These are phyloP conservation scores for Melocanna baccifera DNA, from an alignment of 176 grass and related monocot genomes.

Conservation along the genomic window DNA sequence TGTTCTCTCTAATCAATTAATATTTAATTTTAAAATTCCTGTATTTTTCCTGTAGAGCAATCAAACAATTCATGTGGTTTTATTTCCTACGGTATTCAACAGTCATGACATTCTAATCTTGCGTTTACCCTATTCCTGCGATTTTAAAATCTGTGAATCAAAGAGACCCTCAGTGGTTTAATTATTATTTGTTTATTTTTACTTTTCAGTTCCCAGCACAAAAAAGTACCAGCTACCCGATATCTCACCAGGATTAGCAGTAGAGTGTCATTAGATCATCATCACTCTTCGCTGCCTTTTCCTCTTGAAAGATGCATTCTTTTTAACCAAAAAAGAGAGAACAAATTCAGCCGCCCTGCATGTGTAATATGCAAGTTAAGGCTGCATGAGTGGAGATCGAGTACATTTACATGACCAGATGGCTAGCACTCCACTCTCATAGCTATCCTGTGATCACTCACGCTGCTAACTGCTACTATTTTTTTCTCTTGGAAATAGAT, in stretches of 20 bases:
- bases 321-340: not conserved
- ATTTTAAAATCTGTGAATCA: too few relatives aligned
- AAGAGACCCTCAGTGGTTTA: not conserved
- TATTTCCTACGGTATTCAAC: too few relatives aligned
- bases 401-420: not conserved
- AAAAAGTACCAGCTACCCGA: slow-evolving; percentile 7
- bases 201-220: slow-evolving; percentile 30
- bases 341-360: not conserved
- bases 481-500: too few relatives aligned
- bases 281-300: not conserved
- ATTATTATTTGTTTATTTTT: slow-evolving; percentile 31
- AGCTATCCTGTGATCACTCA: not conserved
- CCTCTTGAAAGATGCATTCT: not conserved
- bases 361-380: not conserved
- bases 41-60: too few relatives aligned
- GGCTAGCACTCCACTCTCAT: not conserved
- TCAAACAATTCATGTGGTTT: too few relatives aligned
- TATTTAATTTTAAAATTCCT: too few relatives aligned
- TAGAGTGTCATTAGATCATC: slow-evolving; percentile 17
- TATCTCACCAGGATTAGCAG: not conserved
- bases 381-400: not conserved
- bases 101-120: too few relatives aligned
- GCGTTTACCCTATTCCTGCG: too few relatives aligned
- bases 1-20: too few relatives aligned
- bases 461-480: not conserved